Evolutionary conservation across 2,329 filamentous ascomycete genomes (phyloP).

Genomic region (Cadophora luteo-olivacea): DNA sequence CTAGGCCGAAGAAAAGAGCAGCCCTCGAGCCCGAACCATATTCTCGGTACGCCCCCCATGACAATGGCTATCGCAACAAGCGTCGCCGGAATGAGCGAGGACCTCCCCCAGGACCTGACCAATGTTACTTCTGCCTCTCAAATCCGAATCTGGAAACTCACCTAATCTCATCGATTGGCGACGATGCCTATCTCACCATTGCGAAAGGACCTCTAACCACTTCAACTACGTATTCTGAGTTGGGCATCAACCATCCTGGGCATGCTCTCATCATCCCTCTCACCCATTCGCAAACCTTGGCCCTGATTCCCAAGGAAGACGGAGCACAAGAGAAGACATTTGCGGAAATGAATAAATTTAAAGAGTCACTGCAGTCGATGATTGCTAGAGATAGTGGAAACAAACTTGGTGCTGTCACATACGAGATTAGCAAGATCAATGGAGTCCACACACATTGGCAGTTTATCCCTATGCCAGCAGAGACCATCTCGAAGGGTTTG

Average conservation of each 20-base stretch:
- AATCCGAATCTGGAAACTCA: conserved; percentile 85
- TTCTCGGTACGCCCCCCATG: conserved; percentile 60
- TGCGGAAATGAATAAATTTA: conserved; percentile 84
- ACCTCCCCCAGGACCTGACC: conserved; percentile 69
- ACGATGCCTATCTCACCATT: conserved; percentile 86
- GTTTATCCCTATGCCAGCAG: conserved; percentile 76
- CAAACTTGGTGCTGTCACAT: conserved; percentile 82
- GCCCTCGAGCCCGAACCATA: conserved; percentile 54
- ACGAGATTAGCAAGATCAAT: conserved; percentile 83
- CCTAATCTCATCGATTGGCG: conserved; percentile 87
- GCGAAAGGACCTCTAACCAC: conserved; percentile 89
- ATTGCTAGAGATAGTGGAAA: conserved; percentile 60
- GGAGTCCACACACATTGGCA: conserved; percentile 96
- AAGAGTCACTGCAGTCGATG: conserved; percentile 79
- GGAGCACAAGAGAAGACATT: conserved; percentile 66
- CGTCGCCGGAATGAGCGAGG: conserved; percentile 54
- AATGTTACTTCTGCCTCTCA: conserved; percentile 95
- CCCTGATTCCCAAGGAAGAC: conserved; percentile 63
- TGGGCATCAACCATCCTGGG: conserved; percentile 75
- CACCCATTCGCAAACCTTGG: conserved; percentile 78
- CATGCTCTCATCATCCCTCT: conserved; percentile 94
- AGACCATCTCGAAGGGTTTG: conserved; percentile 72
- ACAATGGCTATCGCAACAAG: conserved; percentile 47
- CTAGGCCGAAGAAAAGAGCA: conserved; percentile 58
- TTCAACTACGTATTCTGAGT: conserved; percentile 66